Base-by-base conservation (phyloP, 2,329 filamentous ascomycete species). In the Trichoderma sp. region DNA sequence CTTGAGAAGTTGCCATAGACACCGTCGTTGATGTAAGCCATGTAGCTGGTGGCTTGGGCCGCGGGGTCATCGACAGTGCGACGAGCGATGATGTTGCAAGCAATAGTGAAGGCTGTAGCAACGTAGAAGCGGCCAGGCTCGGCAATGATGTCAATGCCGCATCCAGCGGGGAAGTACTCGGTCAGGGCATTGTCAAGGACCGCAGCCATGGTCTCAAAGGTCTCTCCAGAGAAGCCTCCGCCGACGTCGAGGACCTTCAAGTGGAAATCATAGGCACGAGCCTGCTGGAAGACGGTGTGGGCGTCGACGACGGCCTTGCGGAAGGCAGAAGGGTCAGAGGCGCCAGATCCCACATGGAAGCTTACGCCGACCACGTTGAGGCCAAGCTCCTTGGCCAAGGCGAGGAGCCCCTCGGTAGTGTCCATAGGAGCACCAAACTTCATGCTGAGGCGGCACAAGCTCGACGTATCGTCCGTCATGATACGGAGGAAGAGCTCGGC, bases 1-100 rank as follows among this genome's bases (percentile, higher is more conserved):
- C 94, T 96, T 73, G 93, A 97, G 78, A 99, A 98, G 83, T 98
- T 98, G 76, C 96, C 96, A 77, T 99, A 99, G 66, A 98, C 91
- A 32, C 96, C 96, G 75, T 99, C 96, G 78, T 99, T 99, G 79
- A 98, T 84, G 80, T 99, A 99, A 58, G 97, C 83, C 96, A 98
- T 99, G 85, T 97, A 97, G 73, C 90, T 92, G 71, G 89, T 89
- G 71, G 86, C 85, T 61, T 85, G 85, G 13, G 86, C 84, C 24
- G 83, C 83, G 4, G 91, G 88, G 76, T 95, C 89, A 72, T 90
- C 86, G 69, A 98, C 90, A 51, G 93, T 94, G 76, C 96, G 95
- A 70, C 96, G 93, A 34, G 96, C 95, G 78, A 98, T 99, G 79
- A 99, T 89, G 81, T 97, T 95, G 83, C 93, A 96, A 55, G 96